A percentile compares a stretch with the other conserved stretches of the same genome.
These are phyloP conservation scores for Kwoniella botswanensis DNA, from an alignment of 768 basidiomycete species.

Conservation along the genomic window DNA sequence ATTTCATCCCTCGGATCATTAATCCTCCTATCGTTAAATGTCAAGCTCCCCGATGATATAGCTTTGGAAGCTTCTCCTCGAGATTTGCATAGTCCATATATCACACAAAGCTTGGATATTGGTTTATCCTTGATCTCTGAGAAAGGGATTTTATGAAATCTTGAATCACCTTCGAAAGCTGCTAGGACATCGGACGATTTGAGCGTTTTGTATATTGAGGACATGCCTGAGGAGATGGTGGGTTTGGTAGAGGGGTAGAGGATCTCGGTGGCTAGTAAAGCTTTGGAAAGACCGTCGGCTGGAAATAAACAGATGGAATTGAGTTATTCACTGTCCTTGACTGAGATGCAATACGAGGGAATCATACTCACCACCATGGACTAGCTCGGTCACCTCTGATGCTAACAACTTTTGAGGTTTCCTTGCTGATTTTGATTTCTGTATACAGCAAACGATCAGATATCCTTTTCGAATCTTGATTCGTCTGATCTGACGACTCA, in stretches of 20 bases:
- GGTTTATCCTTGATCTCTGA: conserved; percentile 65
- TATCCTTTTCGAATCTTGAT: background rate
- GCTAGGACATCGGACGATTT: conserved; percentile 65
- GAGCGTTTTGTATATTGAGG: conserved; percentile 53
- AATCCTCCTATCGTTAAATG: conserved; percentile 70
- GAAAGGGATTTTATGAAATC: conserved; percentile 64
- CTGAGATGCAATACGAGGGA: background rate
- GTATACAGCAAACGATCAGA: background rate
- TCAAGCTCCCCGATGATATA: conserved; percentile 70
- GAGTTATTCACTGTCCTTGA: background rate
- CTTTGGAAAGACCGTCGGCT: conserved; percentile 61
- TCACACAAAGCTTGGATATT: conserved; percentile 68
- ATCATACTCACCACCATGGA: conserved; percentile 64
- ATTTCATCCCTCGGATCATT: conserved; percentile 63
- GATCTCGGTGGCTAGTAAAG: conserved; percentile 62
- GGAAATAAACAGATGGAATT: background rate
- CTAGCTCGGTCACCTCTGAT: conserved; percentile 66
- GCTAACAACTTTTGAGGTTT: conserved; percentile 65
- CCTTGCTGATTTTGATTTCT: conserved; percentile 46
- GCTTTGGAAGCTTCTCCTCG: conserved; percentile 73
- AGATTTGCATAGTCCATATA: conserved; percentile 67
- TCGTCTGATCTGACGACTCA: conserved; percentile 48
- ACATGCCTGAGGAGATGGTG: conserved; percentile 33
- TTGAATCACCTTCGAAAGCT: conserved; percentile 71
- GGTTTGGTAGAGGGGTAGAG: conserved; percentile 60